phyloP scores from a whole-genome alignment of 148 eudicot genomes.

The Euryodendron excelsum region DNA sequence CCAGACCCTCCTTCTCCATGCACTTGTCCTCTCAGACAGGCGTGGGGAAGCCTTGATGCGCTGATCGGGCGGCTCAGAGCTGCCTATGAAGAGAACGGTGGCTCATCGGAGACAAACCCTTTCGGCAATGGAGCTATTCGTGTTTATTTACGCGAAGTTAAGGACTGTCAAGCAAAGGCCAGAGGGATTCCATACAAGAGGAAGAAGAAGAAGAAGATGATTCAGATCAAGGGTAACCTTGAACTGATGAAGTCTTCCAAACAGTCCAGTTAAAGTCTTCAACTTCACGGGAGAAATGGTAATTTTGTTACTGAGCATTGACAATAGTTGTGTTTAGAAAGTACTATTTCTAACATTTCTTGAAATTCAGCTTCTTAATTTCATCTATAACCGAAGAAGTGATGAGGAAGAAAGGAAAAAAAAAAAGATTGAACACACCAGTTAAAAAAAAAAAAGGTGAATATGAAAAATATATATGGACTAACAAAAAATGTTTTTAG shows the following conservation, averaged over 20 bases:
- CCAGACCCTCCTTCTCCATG: slow-evolving; percentile 86
- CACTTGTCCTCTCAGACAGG: slow-evolving; percentile 76
- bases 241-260: slow-evolving; percentile 27
- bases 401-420: neutral
- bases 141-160: slow-evolving; percentile 65
- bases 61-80: slow-evolving; percentile 77
- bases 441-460: neutral
- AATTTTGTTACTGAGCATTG: neutral
- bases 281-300: slow-evolving; percentile 10
- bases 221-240: slow-evolving; percentile 3
- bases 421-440: too few relatives aligned
- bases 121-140: slow-evolving; percentile 75
- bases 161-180: slow-evolving; percentile 78
- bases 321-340: neutral
- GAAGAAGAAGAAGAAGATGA: slow-evolving; percentile 64
- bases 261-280: slow-evolving; percentile 16
- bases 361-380: neutral
- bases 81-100: slow-evolving; percentile 82
- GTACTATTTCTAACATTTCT: neutral
- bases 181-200: slow-evolving; percentile 81
- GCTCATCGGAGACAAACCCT: slow-evolving; percentile 66
- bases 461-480: too few relatives aligned
- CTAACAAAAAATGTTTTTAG: neutral
- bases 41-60: slow-evolving; percentile 90
- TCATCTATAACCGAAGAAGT: neutral